Evolutionary conservation across 75 land plant genomes (phyloP), one percentile per base, ranked within the genome.

Genomic region (Azolla pinnata): DNA sequence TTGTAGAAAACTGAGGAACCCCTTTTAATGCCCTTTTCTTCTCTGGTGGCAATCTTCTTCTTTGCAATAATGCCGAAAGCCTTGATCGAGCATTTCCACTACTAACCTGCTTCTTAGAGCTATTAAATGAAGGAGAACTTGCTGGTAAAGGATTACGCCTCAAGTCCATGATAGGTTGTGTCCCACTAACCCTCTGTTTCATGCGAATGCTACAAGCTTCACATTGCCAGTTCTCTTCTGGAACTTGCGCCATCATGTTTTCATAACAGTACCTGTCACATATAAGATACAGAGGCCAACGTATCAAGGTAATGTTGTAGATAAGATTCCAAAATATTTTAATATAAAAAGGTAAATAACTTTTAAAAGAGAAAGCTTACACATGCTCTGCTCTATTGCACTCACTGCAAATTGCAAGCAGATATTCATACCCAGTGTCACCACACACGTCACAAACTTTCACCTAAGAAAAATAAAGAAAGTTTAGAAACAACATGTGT

Each of bases 381-480:
- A 54, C 57, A 65, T 75, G 77, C 30, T 75, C 75, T 38, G 68
- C 77, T 19, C 75, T 76, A 33, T 47, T 75, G 68, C 75, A 75
- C n/a, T 58, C 34, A 53, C 53, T 60, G 58, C 75, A 70, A 29
- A 71, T 55, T 20, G 62, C 77, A 25, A 75, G 61, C 75, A 51
- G 24, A 29, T 75, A 68, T 51, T 71, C 75, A n/a, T 63, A 75
- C 5, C 77, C 77, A 40, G 67, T 24, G 35, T 75, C 67, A 0
- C 77, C 77, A 59, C 77, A 75, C 26, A 72, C 71, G 45, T 75
- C 75, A 59, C 77, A 75, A 54, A 75, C 77, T 57, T 75, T 75
- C 14, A 75, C 63, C 77, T 73, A n/a, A n/a, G n/a, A n/a, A n/a
- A n/a, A n/a, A n/a, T n/a, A n/a, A n/a, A n/a, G n/a, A n/a, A n/a